Evolutionary conservation across 2,329 filamentous ascomycete genomes (phyloP), one percentile per base, ranked within the genome.

Genomic region (Dactylellina sp.): DNA sequence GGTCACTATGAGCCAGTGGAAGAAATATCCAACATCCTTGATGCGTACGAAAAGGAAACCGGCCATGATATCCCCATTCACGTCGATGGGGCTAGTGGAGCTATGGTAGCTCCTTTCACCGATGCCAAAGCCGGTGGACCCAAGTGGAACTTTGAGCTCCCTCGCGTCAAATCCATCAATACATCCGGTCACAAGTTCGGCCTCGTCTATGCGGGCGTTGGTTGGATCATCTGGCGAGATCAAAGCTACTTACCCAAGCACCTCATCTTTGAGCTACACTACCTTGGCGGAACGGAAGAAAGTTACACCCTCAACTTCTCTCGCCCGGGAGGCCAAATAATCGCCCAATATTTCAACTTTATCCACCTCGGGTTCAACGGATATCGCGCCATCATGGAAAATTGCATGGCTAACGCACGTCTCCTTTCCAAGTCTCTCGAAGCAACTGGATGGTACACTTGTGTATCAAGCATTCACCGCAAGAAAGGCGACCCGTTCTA

Each of bases 281-380:
- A 91, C 78, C 85, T 91, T 0, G 89, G 89, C 39, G 88, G 89
- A n/a, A 89, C 87, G 0, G 88, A 91, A 77, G 85, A 89, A 78
- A 88, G 86, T 1, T 91, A 87, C 80, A 91, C 89, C 0, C 83
- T 91, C 18, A 91, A 91, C 81, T 91, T 91, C 82, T 90, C 88
- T 0, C 86, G 89, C 0, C 89, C 89, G 0, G 89, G 89, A 1
- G 86, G 87, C 0, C 89, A 91, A 75, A 83, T 91, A 65, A 87
- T 91, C 72, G 88, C 85, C 0, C 89, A 91, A 78, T 91, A 91
- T 80, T 91, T 87, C 81, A 91, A 91, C 77, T 82, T 91, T 88
- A 57, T 91, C 71, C 89, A 90, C 75, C 84, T 91, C 0, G 89
- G 89, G 1, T 89, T 87, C 80, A 82, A 83, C 1, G 89, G 89